Evolutionary conservation across 2,329 filamentous ascomycete species (phyloP).

Genomic region (Hymenotorrendiella dingleyae): DNA sequence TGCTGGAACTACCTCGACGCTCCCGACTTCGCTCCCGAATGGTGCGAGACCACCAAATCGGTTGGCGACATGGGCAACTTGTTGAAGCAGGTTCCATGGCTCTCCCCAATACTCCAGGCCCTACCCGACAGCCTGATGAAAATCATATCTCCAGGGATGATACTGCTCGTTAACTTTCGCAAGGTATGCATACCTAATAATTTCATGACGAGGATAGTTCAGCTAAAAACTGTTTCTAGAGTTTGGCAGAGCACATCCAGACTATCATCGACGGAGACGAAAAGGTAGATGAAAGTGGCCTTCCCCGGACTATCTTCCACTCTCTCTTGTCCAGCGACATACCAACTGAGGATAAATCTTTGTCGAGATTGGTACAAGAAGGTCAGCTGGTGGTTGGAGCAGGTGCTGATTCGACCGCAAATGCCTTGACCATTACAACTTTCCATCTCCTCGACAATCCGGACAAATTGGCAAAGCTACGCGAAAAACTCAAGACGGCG

Average conservation of each 20-base stretch:
- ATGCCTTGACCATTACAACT: conserved; percentile 4
- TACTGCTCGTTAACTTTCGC: conserved; percentile 13
- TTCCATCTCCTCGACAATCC: conserved; percentile 11
- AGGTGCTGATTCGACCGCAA: conserved; percentile 10
- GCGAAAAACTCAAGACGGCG: conserved; percentile 12
- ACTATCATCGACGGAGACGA: conserved; percentile 2
- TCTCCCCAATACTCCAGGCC: conserved; percentile 7
- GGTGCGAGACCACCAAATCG: conserved; percentile 16
- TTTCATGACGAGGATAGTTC: no score
- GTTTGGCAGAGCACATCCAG: conserved; percentile 8
- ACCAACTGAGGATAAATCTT: conserved; percentile 13
- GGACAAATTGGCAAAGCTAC: conserved; percentile 14
- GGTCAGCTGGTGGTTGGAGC: conserved; percentile 11
- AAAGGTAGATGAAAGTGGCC: conserved; percentile 3
- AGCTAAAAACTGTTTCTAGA: background rate
- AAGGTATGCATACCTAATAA: no score
- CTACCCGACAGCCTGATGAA: conserved; percentile 8
- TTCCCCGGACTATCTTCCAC: conserved; percentile 14
- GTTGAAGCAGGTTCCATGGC: conserved; percentile 20
- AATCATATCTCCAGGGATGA: conserved; percentile 9
- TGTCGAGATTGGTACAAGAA: conserved; percentile 9
- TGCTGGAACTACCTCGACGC: conserved; percentile 18
- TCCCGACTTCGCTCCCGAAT: conserved; percentile 17
- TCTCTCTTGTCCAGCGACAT: conserved; percentile 16
- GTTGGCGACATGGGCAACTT: conserved; percentile 9